Evolutionary conservation across 2,329 filamentous ascomycete genomes (phyloP).

Genomic region (Pseudogymnoascus sp.): DNA sequence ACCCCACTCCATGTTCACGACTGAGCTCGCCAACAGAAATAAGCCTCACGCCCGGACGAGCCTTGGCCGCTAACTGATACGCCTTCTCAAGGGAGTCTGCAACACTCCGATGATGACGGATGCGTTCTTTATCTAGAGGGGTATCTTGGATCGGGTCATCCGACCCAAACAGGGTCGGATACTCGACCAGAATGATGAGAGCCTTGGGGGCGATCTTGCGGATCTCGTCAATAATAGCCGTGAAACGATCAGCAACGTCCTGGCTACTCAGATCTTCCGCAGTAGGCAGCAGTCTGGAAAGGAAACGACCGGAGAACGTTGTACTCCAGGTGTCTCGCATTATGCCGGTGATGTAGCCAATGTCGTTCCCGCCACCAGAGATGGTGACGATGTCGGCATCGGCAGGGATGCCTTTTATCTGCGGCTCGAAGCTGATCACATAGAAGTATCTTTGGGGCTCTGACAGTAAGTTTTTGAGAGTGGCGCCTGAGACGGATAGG

Average conservation of each 20-base stretch:
- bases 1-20: neutral
- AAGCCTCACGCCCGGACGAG: neutral
- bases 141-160: neutral
- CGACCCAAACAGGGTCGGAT: neutral
- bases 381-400: conserved; percentile 33
- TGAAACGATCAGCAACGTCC: conserved; percentile 2
- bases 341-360: conserved; percentile 32
- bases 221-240: conserved; percentile 6
- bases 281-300: neutral
- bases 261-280: neutral
- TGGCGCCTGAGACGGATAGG: conserved; percentile 33
- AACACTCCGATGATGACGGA: neutral
- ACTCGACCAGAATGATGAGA: neutral
- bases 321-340: conserved; percentile 25
- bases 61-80: neutral
- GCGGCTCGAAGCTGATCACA: conserved; percentile 28
- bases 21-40: neutral
- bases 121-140: neutral
- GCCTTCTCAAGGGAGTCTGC: neutral
- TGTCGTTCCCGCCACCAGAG: conserved; percentile 34
- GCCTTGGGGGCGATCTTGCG: neutral
- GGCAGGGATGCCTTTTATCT: conserved; percentile 29
- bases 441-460: conserved; percentile 27
- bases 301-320: conserved; percentile 8
- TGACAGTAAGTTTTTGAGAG: conserved; percentile 31